Conservation (phyloP, 331 rosid genomes). For the Malus hybrid region DNA sequence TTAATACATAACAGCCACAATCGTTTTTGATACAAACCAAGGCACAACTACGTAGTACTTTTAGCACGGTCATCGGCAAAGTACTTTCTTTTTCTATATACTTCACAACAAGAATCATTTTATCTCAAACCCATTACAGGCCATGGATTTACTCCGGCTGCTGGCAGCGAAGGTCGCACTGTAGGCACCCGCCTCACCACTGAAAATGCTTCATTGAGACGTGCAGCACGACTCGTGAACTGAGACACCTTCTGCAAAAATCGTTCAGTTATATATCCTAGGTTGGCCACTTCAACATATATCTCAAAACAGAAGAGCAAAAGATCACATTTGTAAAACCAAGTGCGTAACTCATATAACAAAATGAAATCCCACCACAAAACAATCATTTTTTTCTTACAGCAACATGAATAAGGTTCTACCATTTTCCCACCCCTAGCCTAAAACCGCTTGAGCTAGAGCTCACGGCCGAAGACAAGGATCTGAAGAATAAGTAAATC, state of each 20-base stretch:
- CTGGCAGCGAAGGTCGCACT: conserved; percentile 78
- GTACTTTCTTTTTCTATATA: conserved; percentile 25
- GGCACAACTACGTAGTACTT: conserved; percentile 5
- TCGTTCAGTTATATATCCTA: conserved; percentile 5
- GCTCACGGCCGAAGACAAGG: background rate
- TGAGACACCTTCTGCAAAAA: conserved; percentile 82
- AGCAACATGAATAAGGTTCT: background rate
- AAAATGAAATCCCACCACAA: background rate
- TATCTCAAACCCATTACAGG: conserved; percentile 83
- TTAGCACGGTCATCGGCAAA: background rate
- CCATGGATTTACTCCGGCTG: conserved; percentile 72
- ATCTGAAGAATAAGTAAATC: background rate
- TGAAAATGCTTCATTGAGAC: conserved; percentile 90
- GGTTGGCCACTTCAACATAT: background rate
- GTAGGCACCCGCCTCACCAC: conserved; percentile 83
- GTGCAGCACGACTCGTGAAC: conserved; percentile 77
- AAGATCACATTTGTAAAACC: background rate
- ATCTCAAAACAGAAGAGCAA: background rate
- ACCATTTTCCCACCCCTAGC: background rate
- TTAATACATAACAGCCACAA: conserved; percentile 8
- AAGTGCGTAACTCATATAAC: background rate
- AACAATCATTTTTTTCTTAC: background rate
- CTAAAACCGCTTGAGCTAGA: background rate
- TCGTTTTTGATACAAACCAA: conserved; percentile 7
- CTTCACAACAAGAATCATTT: conserved; percentile 18